Conservation (phyloP, 306 rosid genomes). For the Malus sylvestris region DNA sequence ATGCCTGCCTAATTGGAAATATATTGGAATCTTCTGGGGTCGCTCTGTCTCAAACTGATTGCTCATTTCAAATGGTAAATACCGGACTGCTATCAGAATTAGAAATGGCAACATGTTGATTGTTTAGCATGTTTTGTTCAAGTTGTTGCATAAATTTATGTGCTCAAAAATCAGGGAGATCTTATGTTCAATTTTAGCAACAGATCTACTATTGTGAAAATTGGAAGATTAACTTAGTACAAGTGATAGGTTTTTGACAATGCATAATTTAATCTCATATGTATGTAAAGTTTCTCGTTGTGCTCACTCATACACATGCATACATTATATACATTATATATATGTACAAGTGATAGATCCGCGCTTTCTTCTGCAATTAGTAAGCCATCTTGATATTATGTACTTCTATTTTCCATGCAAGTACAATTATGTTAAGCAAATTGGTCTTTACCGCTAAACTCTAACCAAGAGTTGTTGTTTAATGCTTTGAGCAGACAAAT, state of each 20-base stretch:
- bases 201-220: not conserved
- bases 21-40: conserved; percentile 69
- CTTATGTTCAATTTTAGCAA: not conserved
- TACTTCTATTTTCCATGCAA: no score
- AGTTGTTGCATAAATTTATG: not conserved
- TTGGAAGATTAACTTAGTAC: not conserved
- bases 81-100: not conserved
- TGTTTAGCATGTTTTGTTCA: not conserved
- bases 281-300: not conserved
- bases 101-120: not conserved
- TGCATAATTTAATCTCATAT: not conserved
- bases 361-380: no score
- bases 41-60: conserved; percentile 69
- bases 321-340: no score
- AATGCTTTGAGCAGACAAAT: no score
- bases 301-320: not conserved
- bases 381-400: no score
- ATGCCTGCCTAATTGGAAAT: conserved; percentile 96
- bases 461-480: no score
- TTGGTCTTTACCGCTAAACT: no score
- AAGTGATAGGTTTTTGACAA: not conserved
- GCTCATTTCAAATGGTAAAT: conserved; percentile 77
- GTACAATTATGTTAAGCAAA: no score
- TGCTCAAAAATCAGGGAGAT: not conserved
- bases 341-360: no score